These are phyloP conservation scores for Dictyostelium capitatum DNA, from an alignment of 78 protist genomes.

Conservation along the genomic window DNA sequence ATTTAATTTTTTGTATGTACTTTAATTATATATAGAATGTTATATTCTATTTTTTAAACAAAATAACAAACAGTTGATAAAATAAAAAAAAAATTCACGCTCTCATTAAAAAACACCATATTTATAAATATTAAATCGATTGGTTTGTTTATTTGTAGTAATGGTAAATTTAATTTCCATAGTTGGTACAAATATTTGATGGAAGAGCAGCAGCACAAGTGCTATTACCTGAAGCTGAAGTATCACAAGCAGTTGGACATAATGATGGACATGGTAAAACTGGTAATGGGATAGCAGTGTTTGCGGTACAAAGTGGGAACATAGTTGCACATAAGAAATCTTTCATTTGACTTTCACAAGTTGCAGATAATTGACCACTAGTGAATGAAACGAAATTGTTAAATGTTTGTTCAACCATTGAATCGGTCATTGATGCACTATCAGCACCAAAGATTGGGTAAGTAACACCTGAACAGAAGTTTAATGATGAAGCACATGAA, in stretches of 20 bases:
- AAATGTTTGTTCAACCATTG: background rate
- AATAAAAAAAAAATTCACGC: too few species aligned
- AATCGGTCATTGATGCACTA: background rate
- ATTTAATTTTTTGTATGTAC: too few species aligned
- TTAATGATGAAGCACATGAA: background rate
- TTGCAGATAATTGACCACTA: background rate
- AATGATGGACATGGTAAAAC: slow-evolving; percentile 32
- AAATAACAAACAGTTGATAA: too few species aligned
- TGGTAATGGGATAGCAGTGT: background rate
- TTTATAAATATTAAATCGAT: too few species aligned
- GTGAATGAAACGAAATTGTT: background rate
- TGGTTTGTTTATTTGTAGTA: too few species aligned
- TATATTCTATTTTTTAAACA: too few species aligned
- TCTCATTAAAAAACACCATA: too few species aligned
- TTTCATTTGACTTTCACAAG: slow-evolving; percentile 16
- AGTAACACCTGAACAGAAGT: slow-evolving; percentile 32
- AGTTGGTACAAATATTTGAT: slow-evolving; percentile 9
- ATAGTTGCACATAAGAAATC: slow-evolving; percentile 44
- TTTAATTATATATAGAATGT: too few species aligned
- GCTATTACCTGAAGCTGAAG: too few species aligned
- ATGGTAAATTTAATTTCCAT: too few species aligned
- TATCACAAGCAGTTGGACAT: too few species aligned
- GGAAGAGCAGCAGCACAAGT: slow-evolving; percentile 32
- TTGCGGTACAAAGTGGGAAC: slow-evolving; percentile 30
- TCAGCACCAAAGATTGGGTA: slow-evolving; percentile 13